A percentile compares a stretch with the other conserved stretches of the same genome.
These are phyloP conservation scores for Gentiana macrophylla DNA, from an alignment of 257 asterid species.

Conservation along the genomic window DNA sequence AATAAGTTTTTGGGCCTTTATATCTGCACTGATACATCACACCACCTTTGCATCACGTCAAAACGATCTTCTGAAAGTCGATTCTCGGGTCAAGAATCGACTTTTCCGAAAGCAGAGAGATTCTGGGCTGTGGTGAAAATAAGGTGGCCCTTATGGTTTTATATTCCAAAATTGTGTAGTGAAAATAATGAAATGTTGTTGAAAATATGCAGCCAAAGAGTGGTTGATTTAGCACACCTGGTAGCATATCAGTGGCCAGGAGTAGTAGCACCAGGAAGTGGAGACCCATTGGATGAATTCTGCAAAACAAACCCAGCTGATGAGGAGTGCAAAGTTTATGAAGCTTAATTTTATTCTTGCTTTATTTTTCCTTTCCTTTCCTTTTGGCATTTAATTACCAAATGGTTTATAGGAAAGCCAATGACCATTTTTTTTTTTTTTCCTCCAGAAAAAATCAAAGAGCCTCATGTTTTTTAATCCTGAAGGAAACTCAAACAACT, in stretches of 20 bases:
- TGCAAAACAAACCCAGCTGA: constrained; percentile 68
- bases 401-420: neutral
- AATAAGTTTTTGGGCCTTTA: too few species aligned
- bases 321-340: constrained; percentile 85
- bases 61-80: too few species aligned
- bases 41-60: too few species aligned
- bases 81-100: too few species aligned
- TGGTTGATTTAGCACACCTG: constrained; percentile 87
- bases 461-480: neutral
- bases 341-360: constrained; percentile 21
- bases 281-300: constrained; percentile 80
- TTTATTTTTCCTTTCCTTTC: neutral
- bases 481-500: too few species aligned
- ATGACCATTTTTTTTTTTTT: neutral
- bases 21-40: too few species aligned
- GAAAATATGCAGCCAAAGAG: constrained; percentile 60
- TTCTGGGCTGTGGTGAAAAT: too few species aligned
- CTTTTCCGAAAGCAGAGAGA: too few species aligned
- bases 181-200: too few species aligned
- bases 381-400: neutral
- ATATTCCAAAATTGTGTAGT: too few species aligned
- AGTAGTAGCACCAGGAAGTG: constrained; percentile 35
- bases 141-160: too few species aligned
- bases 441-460: neutral
- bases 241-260: constrained; percentile 87